A percentile compares a stretch with the other conserved stretches of the same genome.
Conservation (phyloP, 2,329 filamentous ascomycete species). For the Colletotrichum salicis region DNA sequence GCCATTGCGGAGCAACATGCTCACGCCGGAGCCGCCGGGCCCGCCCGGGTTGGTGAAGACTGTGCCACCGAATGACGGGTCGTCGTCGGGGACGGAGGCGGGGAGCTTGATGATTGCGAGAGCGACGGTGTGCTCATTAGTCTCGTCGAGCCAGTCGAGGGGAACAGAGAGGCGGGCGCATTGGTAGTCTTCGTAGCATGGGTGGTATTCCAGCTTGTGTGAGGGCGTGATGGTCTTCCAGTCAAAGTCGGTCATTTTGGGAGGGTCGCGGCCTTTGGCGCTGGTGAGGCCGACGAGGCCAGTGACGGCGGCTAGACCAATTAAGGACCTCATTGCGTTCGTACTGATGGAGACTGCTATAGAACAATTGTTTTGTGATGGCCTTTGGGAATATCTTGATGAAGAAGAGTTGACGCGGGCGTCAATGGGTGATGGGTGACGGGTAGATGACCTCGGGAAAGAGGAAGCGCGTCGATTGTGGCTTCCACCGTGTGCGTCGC, state of each 20-base stretch:
- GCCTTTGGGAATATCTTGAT: too few species aligned
- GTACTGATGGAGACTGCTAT: neutral
- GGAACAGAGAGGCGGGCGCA: conserved; percentile 57
- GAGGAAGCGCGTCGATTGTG: too few species aligned
- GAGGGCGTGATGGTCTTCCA: conserved; percentile 50
- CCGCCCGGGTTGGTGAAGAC: conserved; percentile 59
- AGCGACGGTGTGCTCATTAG: conserved; percentile 44
- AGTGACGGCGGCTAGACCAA: neutral
- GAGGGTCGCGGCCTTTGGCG: neutral
- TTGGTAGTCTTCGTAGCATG: conserved; percentile 50
- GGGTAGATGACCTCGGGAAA: neutral
- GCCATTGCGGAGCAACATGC: conserved; percentile 41
- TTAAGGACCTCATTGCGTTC: neutral
- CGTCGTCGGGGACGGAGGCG: conserved; percentile 49
- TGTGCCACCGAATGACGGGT: conserved; percentile 53
- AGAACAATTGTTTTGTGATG: neutral
- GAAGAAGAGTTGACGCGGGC: neutral
- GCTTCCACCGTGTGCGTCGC: neutral
- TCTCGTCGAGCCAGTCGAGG: conserved; percentile 50
- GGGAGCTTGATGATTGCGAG: conserved; percentile 55
- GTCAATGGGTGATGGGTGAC: too few species aligned
- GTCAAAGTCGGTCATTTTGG: conserved; percentile 42
- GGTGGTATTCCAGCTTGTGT: conserved; percentile 48
- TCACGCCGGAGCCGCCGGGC: conserved; percentile 54
- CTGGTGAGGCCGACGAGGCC: neutral